phyloP scores from a whole-genome alignment of 306 rosid genomes.

The Cicer arietinum region DNA sequence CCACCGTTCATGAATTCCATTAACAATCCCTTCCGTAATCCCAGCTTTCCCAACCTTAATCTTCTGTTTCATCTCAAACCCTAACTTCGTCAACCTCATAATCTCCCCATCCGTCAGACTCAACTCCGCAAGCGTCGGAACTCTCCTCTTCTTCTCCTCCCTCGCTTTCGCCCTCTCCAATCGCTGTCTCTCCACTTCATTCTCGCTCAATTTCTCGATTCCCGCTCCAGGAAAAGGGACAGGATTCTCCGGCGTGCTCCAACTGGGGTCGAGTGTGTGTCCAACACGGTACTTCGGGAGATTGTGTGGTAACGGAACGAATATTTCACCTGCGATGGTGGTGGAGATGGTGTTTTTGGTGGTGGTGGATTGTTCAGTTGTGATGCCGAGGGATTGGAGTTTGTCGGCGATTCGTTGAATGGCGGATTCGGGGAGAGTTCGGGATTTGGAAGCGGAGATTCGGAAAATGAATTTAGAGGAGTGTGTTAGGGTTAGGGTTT shows the following conservation, averaged over 20 bases:
- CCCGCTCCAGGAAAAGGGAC: constrained; percentile 75
- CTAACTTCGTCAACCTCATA: constrained; percentile 59
- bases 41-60: constrained; percentile 87
- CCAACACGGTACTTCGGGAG: constrained; percentile 72
- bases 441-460: constrained; percentile 48
- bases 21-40: constrained; percentile 86
- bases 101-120: constrained; percentile 64
- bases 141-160: constrained; percentile 46
- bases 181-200: constrained; percentile 57
- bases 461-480: constrained; percentile 54
- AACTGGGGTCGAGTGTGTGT: constrained; percentile 74
- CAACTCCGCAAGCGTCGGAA: constrained; percentile 87
- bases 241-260: constrained; percentile 86
- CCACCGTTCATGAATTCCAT: constrained; percentile 93
- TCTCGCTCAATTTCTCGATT: constrained; percentile 51
- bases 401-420: constrained; percentile 88
- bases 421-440: constrained; percentile 67
- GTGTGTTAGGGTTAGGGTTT: constrained; percentile 16
- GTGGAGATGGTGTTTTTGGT: neutral
- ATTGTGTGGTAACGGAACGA: constrained; percentile 68
- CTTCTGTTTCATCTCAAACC: constrained; percentile 68
- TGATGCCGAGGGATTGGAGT: constrained; percentile 83
- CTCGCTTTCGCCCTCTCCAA: constrained; percentile 37
- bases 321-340: constrained; percentile 66
- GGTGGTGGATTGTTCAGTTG: constrained; percentile 49